A percentile compares a stretch with the other conserved stretches of the same genome.
phyloP scores from a whole-genome alignment of 306 rosid genomes.

The Castanea crenata region DNA sequence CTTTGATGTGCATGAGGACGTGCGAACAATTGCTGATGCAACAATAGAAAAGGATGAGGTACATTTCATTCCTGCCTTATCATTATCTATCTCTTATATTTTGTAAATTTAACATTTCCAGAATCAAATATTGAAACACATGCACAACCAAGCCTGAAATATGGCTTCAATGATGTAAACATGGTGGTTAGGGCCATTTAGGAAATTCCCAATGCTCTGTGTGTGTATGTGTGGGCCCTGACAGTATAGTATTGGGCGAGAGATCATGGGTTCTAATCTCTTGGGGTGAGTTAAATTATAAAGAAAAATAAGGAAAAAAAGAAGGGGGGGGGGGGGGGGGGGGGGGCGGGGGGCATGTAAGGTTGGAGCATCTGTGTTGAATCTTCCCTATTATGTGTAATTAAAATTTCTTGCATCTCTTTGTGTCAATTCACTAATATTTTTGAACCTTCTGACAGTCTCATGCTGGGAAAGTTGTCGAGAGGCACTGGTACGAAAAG shows the following conservation, averaged over 20 bases:
- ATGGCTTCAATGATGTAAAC: background rate
- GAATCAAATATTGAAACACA: background rate
- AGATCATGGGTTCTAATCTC: no score
- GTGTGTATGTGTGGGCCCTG: no score
- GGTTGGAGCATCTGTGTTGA: no score
- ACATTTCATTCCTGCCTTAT: slow-evolving; percentile 14
- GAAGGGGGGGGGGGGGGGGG: no score
- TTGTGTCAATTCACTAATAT: background rate
- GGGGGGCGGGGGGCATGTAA: no score
- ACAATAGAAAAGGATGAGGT: slow-evolving; percentile 98
- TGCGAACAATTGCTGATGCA: slow-evolving; percentile 93
- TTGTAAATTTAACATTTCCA: background rate
- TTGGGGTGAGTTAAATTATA: no score
- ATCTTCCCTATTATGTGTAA: no score
- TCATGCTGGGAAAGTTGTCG: slow-evolving; percentile 98
- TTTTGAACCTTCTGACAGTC: slow-evolving; percentile 48
- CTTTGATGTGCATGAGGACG: slow-evolving; percentile 97
- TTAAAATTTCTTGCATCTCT: background rate
- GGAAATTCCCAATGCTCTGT: no score
- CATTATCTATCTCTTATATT: background rate
- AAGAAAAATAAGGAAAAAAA: no score
- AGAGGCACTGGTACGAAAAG: slow-evolving; percentile 99
- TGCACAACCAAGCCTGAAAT: background rate
- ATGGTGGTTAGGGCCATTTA: background rate
- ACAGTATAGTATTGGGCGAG: no score